phyloP scores from a whole-genome alignment of 2,329 filamentous ascomycete genomes.

The Xylariaceae sp. region DNA sequence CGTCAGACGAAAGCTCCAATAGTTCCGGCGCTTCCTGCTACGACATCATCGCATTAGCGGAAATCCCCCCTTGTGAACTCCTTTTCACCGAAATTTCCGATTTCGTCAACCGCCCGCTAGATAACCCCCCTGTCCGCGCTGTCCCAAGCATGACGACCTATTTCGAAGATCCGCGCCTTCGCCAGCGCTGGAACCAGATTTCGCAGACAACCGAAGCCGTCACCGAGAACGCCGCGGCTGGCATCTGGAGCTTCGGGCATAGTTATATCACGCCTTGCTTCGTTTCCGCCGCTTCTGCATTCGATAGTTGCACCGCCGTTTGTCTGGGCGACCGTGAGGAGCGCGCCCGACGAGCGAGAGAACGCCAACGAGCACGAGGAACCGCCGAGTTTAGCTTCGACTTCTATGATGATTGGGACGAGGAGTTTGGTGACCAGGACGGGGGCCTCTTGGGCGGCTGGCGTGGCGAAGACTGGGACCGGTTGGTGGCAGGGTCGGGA shows the following conservation, averaged over 20 bases:
- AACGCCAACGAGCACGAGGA: slow-evolving; percentile 65
- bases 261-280: slow-evolving; percentile 86
- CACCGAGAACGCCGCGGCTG: slow-evolving; percentile 89
- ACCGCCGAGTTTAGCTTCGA: slow-evolving; percentile 88
- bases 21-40: not conserved
- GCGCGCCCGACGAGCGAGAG: slow-evolving; percentile 70
- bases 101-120: slow-evolving; percentile 11
- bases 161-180: slow-evolving; percentile 83
- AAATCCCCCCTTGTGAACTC: no score
- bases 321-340: slow-evolving; percentile 78
- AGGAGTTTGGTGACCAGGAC: slow-evolving; percentile 53
- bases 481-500: slow-evolving; percentile 75
- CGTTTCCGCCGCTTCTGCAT: slow-evolving; percentile 66
- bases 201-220: slow-evolving; percentile 88
- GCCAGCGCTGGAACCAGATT: slow-evolving; percentile 92
- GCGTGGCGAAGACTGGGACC: slow-evolving; percentile 85
- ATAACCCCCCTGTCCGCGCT: slow-evolving; percentile 9
- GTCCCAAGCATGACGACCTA: slow-evolving; percentile 57
- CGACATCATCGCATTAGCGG: no score
- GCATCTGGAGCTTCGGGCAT: slow-evolving; percentile 88
- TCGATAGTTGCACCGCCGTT: slow-evolving; percentile 75
- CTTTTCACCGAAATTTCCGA: slow-evolving; percentile 11
- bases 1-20: no score
- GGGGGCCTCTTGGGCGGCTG: slow-evolving; percentile 72
- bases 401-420: slow-evolving; percentile 98